phyloP scores from a whole-genome alignment of 1,284 basidiomycete species.

The Inonotus hispidus region DNA sequence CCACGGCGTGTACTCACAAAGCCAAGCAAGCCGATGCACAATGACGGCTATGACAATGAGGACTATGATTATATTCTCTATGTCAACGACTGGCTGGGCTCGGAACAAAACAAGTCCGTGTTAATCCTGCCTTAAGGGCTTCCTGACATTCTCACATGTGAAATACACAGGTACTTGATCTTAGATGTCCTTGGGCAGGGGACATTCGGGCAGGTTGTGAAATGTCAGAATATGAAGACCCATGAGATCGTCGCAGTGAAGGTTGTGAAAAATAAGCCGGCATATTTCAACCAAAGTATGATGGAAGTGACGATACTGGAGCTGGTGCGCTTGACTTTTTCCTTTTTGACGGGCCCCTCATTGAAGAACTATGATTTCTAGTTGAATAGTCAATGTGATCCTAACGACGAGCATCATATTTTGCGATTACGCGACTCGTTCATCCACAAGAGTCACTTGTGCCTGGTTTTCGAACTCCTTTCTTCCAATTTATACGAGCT shows the following conservation, averaged over 20 bases:
- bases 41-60: constrained; percentile 95
- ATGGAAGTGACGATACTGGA: constrained; percentile 99
- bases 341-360: background rate
- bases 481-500: constrained; percentile 98
- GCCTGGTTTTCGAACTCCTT: constrained; percentile 95
- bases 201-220: constrained; percentile 98
- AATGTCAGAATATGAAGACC: constrained; percentile 99
- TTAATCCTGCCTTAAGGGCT: constrained; percentile 28
- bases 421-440: constrained; percentile 94
- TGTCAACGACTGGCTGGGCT: constrained; percentile 92
- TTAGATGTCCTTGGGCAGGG: constrained; percentile 97
- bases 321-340: constrained; percentile 55
- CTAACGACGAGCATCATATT: constrained; percentile 94
- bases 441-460: constrained; percentile 94
- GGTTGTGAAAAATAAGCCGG: constrained; percentile 99
- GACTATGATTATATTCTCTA: constrained; percentile 97
- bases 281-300: constrained; percentile 99
- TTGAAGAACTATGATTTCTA: constrained; percentile 29
- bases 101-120: constrained; percentile 85
- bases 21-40: constrained; percentile 89
- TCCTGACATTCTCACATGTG: constrained; percentile 11
- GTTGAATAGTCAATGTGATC: constrained; percentile 91
- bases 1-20: constrained; percentile 93
- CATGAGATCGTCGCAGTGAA: constrained; percentile 99
- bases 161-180: constrained; percentile 80